Evolutionary conservation across 177 flowering plant species (phyloP), one percentile per base, ranked within the genome.

Genomic region (Vitis hybrid): DNA sequence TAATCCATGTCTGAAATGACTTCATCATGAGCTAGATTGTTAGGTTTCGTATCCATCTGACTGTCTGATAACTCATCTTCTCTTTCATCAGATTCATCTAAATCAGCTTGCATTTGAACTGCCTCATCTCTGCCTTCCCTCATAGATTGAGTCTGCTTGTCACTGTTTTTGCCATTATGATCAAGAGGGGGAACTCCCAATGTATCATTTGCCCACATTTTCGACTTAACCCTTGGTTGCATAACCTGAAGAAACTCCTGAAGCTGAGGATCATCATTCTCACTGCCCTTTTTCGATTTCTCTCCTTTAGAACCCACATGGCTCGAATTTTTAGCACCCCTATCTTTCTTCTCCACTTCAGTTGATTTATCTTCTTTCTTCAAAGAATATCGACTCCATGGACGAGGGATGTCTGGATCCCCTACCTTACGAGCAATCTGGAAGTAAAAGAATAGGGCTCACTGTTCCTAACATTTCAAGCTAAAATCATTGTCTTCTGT

Each of bases 171-270:
- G 21, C 65, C 70, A 58, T 56, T 76, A 66, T 74, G 74, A 13
- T 57, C 82, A 66, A 49, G 60, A n/a, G 75, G 48, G 30, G 83
- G 62, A 77, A 82, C 75, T 61, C 77, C 77, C 32, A 82, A 3
- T 6, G 89, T 72, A 74, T 95, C 99, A 82, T 95, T 90, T 15
- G 87, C 90, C 99, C 99, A 95, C 77, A 93, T 72, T 79, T 95
- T 91, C 49, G 96, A 82, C 74, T 86, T 91, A 40, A 50, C 72
- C 35, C 97, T 84, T 24, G 97, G 91, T 75, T 89, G 90, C 94
- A 89, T 90, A 49, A 95, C 89, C 75, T 89, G 78, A 64, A 93
- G 89, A 84, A 93, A 95, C 73, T 95, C 99, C 67, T 80, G 79
- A 73, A 93, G 88, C 72, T 81, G 69, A 65, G 88, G 93, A 59